These are phyloP conservation scores for Acacia confusa DNA, from an alignment of 306 rosid genomes.

Conservation along the genomic window DNA sequence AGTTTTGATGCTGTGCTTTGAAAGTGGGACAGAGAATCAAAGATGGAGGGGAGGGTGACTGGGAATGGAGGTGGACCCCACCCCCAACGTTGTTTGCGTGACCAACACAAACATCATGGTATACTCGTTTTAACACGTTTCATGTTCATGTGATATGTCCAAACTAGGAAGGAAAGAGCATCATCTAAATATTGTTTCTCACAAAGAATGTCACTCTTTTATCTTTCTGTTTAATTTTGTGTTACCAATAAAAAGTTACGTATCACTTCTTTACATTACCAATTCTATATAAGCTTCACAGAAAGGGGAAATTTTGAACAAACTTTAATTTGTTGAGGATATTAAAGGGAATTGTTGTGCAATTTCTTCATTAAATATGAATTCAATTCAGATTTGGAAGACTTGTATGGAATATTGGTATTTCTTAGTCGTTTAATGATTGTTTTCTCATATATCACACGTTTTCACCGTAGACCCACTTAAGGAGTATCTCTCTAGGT, in stretches of 20 bases:
- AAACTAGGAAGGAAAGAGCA: not conserved
- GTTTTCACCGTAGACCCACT: not conserved
- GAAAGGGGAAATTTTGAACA: not conserved
- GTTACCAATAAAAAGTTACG: not conserved
- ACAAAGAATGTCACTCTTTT: not conserved
- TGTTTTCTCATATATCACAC: not conserved
- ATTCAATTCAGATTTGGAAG: not conserved
- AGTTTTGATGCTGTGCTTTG: not conserved
- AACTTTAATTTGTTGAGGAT: not conserved
- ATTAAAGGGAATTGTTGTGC: not conserved
- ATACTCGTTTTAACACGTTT: not conserved
- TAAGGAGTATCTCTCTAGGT: not conserved
- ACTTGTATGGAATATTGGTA: not conserved
- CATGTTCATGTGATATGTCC: not conserved
- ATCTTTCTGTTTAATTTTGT: not conserved
- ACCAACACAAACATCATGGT: constrained; percentile 2
- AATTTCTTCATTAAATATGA: not conserved
- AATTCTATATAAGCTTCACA: not conserved
- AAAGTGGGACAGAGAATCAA: too few species aligned
- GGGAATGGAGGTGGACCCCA: constrained; percentile 33
- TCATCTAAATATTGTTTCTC: not conserved
- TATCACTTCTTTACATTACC: not conserved
- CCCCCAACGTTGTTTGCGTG: constrained; percentile 40
- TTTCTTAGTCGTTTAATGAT: not conserved
- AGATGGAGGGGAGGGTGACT: constrained; percentile 25